Conservation (phyloP, 164 flowering plant species). For the Euptelea pleiosperma region DNA sequence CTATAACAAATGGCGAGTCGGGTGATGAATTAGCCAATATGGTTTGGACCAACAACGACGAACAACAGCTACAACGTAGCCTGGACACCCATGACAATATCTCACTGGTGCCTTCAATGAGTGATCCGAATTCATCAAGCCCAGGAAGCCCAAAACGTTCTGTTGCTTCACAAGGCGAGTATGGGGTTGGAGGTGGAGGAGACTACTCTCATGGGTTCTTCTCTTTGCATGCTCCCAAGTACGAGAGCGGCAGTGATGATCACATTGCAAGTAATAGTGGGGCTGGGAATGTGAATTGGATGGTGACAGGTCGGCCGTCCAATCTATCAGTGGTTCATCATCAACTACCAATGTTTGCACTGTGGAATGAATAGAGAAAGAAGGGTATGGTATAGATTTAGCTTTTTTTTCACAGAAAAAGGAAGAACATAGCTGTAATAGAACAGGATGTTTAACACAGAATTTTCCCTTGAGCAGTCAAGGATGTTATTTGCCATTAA, state of each 20-base stretch:
- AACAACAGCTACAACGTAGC: slow-evolving; percentile 16
- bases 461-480: no score
- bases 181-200: slow-evolving; percentile 5
- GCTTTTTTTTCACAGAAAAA: no score
- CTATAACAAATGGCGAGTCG: slow-evolving; percentile 28
- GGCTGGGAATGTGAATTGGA: not conserved
- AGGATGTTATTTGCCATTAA: no score
- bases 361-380: slow-evolving; percentile 51
- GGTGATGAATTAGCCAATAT: slow-evolving; percentile 31
- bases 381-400: no score
- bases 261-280: not conserved
- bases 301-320: not conserved
- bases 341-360: slow-evolving; percentile 18
- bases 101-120: slow-evolving; percentile 15
- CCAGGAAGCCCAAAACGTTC: slow-evolving; percentile 20
- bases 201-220: not conserved
- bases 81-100: not conserved
- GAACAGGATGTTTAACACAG: no score
- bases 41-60: slow-evolving; percentile 34
- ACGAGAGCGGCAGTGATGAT: not conserved
- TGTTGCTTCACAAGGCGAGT: not conserved
- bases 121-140: slow-evolving; percentile 17
- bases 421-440: no score
- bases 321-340: slow-evolving; percentile 3
- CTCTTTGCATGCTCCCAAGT: slow-evolving; percentile 3